These are phyloP conservation scores for Chlorella sorokiniana DNA, from an alignment of 139 green algal species.

Conservation along the genomic window DNA sequence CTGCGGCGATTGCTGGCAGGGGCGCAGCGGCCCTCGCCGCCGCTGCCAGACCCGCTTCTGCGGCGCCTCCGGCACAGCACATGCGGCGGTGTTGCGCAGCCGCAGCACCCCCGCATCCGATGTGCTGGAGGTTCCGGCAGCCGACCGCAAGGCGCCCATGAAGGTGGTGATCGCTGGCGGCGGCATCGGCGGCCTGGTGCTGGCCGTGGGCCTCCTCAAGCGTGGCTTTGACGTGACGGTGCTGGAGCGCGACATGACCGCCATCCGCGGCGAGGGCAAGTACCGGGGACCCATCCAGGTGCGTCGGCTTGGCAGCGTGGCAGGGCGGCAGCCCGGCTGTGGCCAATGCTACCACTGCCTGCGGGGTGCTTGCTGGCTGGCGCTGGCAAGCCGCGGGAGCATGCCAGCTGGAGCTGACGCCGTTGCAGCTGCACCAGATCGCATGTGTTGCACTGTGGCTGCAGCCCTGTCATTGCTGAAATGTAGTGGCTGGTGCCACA, in stretches of 20 bases:
- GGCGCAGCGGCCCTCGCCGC: background rate
- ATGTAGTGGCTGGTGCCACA: no score
- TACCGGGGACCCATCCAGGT: slow-evolving; percentile 95
- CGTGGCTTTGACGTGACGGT: slow-evolving; percentile 82
- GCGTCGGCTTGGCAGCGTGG: background rate
- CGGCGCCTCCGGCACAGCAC: background rate
- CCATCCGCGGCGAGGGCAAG: slow-evolving; percentile 92
- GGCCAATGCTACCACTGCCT: background rate
- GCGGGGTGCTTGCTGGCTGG: background rate
- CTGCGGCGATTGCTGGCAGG: background rate
- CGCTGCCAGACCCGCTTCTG: background rate
- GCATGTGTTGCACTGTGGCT: no score
- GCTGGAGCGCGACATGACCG: slow-evolving; percentile 91
- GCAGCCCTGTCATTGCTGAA: no score
- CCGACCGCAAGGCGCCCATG: background rate
- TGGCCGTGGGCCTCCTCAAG: slow-evolving; percentile 84
- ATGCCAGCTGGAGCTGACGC: no score
- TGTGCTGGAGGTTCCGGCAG: background rate
- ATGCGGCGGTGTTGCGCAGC: background rate
- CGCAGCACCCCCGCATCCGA: background rate
- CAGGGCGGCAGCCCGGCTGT: background rate
- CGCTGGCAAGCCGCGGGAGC: background rate
- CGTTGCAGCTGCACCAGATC: no score
- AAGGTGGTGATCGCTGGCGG: slow-evolving; percentile 84
- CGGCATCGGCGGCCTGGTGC: slow-evolving; percentile 89